Evolutionary conservation across 495 filamentous ascomycete genomes (phyloP).

Genomic region (Penicillium alfredii): DNA sequence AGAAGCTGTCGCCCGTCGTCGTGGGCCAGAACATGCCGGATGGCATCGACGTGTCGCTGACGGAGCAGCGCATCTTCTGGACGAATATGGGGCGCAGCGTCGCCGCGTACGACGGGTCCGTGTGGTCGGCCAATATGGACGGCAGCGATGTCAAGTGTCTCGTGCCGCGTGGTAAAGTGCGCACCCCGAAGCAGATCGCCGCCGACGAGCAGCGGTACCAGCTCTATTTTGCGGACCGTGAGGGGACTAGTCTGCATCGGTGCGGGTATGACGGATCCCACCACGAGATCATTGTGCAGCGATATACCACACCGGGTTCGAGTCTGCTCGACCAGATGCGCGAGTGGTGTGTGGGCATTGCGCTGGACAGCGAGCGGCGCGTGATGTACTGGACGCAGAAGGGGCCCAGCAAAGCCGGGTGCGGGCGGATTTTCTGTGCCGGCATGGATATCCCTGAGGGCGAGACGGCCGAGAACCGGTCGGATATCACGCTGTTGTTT

Average conservation of each 20-base stretch:
- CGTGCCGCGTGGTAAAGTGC: conserved; percentile 28
- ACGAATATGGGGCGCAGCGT: conserved; percentile 42
- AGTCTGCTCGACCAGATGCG: conserved; percentile 6
- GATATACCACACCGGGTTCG: conserved; percentile 10
- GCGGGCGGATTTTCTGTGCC: conserved; percentile 46
- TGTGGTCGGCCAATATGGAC: conserved; percentile 37
- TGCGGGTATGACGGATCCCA: conserved; percentile 42
- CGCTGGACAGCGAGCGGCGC: conserved; percentile 20
- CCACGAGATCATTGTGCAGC: conserved; percentile 33
- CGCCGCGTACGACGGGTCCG: conserved; percentile 34
- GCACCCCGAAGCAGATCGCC: conserved; percentile 50
- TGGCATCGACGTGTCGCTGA: conserved; percentile 35
- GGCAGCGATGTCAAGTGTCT: conserved; percentile 30
- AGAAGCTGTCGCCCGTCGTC: too few relatives aligned
- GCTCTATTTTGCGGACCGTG: conserved; percentile 50
- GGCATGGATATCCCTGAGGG: conserved; percentile 27
- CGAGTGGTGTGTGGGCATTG: conserved; percentile 29
- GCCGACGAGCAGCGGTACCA: conserved; percentile 25
- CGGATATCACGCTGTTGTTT: conserved; percentile 36
- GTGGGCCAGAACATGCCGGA: conserved; percentile 46
- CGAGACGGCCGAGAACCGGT: conserved; percentile 13
- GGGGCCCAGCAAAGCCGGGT: conserved; percentile 41
- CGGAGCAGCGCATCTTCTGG: conserved; percentile 41
- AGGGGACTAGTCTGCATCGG: conserved; percentile 43
- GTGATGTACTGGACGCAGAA: conserved; percentile 55